phyloP scores from a whole-genome alignment of 345 rosid species.

The Pugionium cornutum region DNA sequence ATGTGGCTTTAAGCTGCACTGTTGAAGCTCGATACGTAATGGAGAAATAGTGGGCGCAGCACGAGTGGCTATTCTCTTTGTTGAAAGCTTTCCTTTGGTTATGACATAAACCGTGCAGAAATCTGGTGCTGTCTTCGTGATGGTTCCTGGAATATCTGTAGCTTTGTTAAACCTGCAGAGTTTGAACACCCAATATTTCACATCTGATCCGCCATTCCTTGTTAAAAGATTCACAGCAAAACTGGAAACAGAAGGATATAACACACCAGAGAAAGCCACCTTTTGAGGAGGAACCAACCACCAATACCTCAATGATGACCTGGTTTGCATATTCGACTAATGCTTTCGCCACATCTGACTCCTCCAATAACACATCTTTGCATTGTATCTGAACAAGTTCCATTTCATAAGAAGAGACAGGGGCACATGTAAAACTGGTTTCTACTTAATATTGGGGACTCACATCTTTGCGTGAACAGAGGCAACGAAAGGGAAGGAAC shows the following conservation, averaged over 20 bases:
- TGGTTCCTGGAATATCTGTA: constrained; percentile 56
- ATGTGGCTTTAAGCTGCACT: constrained; percentile 34
- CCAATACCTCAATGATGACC: constrained; percentile 59
- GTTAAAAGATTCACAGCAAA: background rate
- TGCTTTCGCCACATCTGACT: constrained; percentile 69
- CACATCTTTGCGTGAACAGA: constrained; percentile 88
- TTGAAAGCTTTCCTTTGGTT: constrained; percentile 72
- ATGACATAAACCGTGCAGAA: constrained; percentile 72
- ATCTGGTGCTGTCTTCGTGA: constrained; percentile 75
- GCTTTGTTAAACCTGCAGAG: constrained; percentile 59
- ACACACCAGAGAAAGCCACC: constrained; percentile 76
- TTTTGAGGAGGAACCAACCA: constrained; percentile 67
- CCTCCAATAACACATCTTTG: constrained; percentile 78
- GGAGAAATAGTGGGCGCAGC: constrained; percentile 59
- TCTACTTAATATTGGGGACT: constrained; percentile 14
- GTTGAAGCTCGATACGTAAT: constrained; percentile 43
- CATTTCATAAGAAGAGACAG: constrained; percentile 27
- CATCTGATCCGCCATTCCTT: constrained; percentile 18
- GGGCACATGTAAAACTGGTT: background rate
- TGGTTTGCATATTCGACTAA: constrained; percentile 59
- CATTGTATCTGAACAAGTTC: constrained; percentile 60
- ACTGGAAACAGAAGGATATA: constrained; percentile 2
- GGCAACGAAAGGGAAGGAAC: constrained; percentile 90
- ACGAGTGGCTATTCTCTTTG: constrained; percentile 68
- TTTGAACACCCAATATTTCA: constrained; percentile 8